Evolutionary conservation across 148 eudicot genomes (phyloP).

Genomic region (Cornus suecica): DNA sequence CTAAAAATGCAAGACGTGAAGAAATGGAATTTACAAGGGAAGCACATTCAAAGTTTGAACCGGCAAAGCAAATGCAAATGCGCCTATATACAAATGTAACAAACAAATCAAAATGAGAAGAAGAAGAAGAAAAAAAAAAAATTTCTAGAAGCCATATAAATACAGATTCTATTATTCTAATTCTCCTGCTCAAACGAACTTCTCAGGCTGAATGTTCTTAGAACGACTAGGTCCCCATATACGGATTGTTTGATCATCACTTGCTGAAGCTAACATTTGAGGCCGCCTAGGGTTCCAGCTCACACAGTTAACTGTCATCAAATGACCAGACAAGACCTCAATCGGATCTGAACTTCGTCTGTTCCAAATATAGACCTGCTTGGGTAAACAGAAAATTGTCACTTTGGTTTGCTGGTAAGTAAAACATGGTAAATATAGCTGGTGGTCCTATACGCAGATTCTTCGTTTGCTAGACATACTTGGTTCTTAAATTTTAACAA

Average conservation of each 20-base stretch:
- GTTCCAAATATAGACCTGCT: conserved; percentile 89
- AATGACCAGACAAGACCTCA: conserved; percentile 71
- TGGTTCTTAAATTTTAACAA: neutral
- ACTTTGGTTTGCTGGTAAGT: neutral
- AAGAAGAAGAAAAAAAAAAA: too few species aligned
- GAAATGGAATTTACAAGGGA: neutral
- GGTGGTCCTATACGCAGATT: neutral
- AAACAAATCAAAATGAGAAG: neutral
- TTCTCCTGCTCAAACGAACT: conserved; percentile 6
- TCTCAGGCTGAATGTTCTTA: conserved; percentile 8
- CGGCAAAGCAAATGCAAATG: neutral
- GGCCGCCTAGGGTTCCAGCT: conserved; percentile 88
- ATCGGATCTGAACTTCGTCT: conserved; percentile 57
- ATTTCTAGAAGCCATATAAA: neutral
- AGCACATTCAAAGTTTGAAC: neutral
- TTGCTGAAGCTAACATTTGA: conserved; percentile 89
- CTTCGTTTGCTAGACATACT: neutral
- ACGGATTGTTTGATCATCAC: conserved; percentile 91
- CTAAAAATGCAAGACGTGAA: neutral
- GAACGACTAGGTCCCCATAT: conserved; percentile 68
- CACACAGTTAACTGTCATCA: conserved; percentile 85
- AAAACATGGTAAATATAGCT: neutral
- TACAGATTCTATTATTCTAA: neutral
- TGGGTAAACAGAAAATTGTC: conserved; percentile 2
- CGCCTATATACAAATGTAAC: conserved; percentile 12